These are phyloP conservation scores for Heimioporus sp. DNA, from an alignment of 768 basidiomycete species.

Conservation along the genomic window DNA sequence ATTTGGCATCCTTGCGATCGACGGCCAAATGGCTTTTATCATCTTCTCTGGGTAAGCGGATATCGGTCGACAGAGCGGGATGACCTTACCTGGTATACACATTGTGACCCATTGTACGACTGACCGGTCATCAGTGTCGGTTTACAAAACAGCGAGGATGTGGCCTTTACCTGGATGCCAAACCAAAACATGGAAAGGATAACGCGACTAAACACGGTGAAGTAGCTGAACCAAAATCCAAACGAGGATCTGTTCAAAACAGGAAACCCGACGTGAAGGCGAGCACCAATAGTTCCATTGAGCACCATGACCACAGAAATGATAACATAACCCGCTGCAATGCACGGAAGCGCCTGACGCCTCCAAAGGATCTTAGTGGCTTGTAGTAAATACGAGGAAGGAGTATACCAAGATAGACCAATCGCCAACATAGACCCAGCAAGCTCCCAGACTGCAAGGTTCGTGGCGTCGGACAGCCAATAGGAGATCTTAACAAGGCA, in stretches of 20 bases:
- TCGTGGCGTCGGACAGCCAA: conserved; percentile 27
- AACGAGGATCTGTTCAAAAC: conserved; percentile 82
- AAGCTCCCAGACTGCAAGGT: conserved; percentile 31
- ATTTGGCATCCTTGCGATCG: conserved; percentile 62
- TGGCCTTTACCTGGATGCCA: conserved; percentile 53
- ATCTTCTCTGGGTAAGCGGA: conserved; percentile 34
- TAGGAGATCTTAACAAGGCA: conserved; percentile 18
- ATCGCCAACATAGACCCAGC: conserved; percentile 76
- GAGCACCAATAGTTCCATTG: conserved; percentile 80
- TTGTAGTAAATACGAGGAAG: not conserved
- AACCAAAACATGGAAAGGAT: conserved; percentile 86
- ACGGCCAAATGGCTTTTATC: conserved; percentile 85
- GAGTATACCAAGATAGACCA: conserved; percentile 63
- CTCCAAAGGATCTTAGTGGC: conserved; percentile 29
- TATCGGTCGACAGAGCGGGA: no score
- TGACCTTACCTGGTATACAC: conserved; percentile 55
- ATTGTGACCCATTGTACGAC: conserved; percentile 65
- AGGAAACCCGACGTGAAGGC: conserved; percentile 72
- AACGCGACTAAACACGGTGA: conserved; percentile 75
- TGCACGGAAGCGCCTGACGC: conserved; percentile 67
- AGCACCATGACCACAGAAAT: conserved; percentile 74
- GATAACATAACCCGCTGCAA: conserved; percentile 69
- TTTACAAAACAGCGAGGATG: not conserved
- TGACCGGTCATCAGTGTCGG: conserved; percentile 13
- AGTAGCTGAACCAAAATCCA: conserved; percentile 89